Evolutionary conservation across 805 yeast genomes (phyloP), one percentile per base, ranked within the genome.

Genomic region (Yamadazyma akitaensis): DNA sequence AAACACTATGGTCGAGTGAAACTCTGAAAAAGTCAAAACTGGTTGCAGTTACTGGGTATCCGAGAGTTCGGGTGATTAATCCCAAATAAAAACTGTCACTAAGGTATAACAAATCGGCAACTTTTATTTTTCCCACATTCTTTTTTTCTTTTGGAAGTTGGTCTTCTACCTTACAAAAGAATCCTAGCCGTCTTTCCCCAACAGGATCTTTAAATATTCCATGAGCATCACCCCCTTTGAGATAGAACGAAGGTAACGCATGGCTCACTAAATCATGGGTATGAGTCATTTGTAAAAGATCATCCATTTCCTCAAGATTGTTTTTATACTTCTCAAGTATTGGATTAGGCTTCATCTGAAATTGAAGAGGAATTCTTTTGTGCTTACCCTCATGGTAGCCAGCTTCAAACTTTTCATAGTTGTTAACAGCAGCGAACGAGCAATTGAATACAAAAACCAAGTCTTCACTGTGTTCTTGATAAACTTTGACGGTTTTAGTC

Each of bases 1-100:
- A 64, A 7, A 70, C 56, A 3, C 66, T 41, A 48, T 70, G 75
- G 50, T 70, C 75, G 42, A 70, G 58, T 34, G 69, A 62, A 2
- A 67, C 73, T 34, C 74, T 55, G 55, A 70, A 70, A 47, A 63
- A 68, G 17, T 56, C 44, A 9, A 43, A 13, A 24, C 47, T 44
- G 26, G 51, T 46, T 12, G 48, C 49, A 25, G 46, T 43, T 12
- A 59, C 25, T 3, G 59, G 51, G 19, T 50, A 31, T 8, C 68
- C 68, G 18, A 68, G 47, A 0, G 62, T 61, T 14, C 65, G 53
- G 28, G 56, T 28, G 26, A 67, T 48, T 3, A 64, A 50, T 16
- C 65, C 62, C 42, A 70, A 53, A 51, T 55, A 69, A 25, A 68
- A 48, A 25, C 65, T 56, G 49, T 70, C 75, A n/a, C 65, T 58